phyloP scores from a whole-genome alignment of 306 rosid genomes.

The Acmispon strigosus region DNA sequence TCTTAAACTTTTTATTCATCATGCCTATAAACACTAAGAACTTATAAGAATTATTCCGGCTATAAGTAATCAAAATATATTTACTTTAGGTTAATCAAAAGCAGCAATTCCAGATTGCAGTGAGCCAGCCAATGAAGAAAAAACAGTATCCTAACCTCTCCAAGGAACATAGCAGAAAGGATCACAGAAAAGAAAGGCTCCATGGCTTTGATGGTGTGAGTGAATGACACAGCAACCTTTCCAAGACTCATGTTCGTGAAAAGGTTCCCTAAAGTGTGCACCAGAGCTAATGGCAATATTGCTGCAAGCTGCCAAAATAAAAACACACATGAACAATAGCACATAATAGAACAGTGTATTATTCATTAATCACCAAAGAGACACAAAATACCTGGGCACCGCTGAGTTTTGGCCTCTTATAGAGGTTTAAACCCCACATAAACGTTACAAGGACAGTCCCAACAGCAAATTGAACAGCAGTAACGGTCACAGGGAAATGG shows the following conservation, averaged over 20 bases:
- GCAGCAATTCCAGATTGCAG: not conserved
- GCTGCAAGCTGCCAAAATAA: conserved; percentile 61
- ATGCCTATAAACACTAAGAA: too few relatives aligned
- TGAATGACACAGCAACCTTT: conserved; percentile 94
- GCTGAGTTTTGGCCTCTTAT: conserved; percentile 68
- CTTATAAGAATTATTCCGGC: too few relatives aligned
- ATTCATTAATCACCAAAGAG: not conserved
- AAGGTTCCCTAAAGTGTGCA: conserved; percentile 90
- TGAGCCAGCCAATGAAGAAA: not conserved
- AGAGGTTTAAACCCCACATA: conserved; percentile 87
- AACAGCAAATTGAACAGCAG: conserved; percentile 63
- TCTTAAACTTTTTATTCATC: too few relatives aligned
- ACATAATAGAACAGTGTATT: not conserved
- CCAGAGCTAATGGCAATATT: conserved; percentile 71
- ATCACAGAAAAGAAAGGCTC: conserved; percentile 96
- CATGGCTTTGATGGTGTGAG: conserved; percentile 96
- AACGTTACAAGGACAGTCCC: conserved; percentile 63
- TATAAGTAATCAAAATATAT: not conserved
- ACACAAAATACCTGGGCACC: conserved; percentile 56
- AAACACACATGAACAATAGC: not conserved
- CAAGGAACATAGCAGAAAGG: conserved; percentile 91
- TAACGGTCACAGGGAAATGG: conserved; percentile 68
- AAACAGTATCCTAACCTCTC: conserved; percentile 56
- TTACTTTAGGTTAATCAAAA: not conserved
- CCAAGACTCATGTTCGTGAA: conserved; percentile 99